Percentiles rank a stretch among this genome's conserved stretches.
phyloP scores from a whole-genome alignment of 306 rosid species.

The Trifolium pratense region DNA sequence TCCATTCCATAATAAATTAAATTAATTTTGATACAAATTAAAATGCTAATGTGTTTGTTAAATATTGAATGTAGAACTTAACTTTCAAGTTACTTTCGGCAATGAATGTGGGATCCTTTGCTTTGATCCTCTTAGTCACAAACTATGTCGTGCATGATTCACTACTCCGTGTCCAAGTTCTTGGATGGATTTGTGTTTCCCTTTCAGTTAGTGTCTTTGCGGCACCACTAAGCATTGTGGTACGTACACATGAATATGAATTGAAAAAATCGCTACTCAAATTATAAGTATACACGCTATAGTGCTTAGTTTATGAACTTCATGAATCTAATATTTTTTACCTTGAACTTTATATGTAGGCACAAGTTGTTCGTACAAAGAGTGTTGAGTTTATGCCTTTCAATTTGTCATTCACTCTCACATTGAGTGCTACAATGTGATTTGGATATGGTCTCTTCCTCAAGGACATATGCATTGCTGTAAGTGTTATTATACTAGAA shows the following conservation, averaged over 20 bases:
- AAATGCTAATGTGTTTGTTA: not conserved
- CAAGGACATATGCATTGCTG: slow-evolving; percentile 79
- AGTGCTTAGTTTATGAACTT: not conserved
- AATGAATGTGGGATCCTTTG: slow-evolving; percentile 66
- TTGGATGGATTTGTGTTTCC: slow-evolving; percentile 84
- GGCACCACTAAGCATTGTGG: slow-evolving; percentile 85
- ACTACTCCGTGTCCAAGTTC: slow-evolving; percentile 51
- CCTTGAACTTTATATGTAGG: slow-evolving; percentile 35
- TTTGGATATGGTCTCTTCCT: slow-evolving; percentile 76
- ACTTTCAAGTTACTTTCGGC: slow-evolving; percentile 58
- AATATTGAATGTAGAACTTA: slow-evolving; percentile 47
- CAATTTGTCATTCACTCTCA: slow-evolving; percentile 70
- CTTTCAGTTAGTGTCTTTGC: slow-evolving; percentile 74
- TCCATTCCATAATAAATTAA: not conserved
- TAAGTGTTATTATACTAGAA: slow-evolving; percentile 38
- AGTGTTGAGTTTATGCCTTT: slow-evolving; percentile 92
- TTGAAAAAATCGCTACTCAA: not conserved
- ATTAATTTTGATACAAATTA: not conserved
- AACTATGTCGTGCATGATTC: slow-evolving; percentile 46
- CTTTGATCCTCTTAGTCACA: slow-evolving; percentile 54
- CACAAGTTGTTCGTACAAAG: slow-evolving; percentile 73
- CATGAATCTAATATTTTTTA: not conserved
- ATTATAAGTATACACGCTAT: not conserved
- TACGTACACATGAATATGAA: slow-evolving; percentile 29
- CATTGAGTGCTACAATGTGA: slow-evolving; percentile 87